These are phyloP conservation scores for Schizosaccharomyces lindneri DNA, from an alignment of 805 yeast species.

Conservation along the genomic window DNA sequence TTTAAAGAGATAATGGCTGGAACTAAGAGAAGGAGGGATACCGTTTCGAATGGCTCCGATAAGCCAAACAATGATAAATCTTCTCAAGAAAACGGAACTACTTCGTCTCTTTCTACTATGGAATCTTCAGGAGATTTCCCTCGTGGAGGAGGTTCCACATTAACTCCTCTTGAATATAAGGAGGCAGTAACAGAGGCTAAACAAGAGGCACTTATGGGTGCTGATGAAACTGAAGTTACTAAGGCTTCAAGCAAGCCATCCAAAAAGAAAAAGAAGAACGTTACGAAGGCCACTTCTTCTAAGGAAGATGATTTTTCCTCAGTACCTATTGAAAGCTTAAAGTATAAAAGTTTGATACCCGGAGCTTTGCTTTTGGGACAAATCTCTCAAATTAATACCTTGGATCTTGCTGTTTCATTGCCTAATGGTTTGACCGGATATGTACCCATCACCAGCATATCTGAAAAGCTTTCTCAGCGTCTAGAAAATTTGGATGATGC, in stretches of 20 bases:
- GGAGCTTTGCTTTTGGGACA: conserved; percentile 66
- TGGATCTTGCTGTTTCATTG: conserved; percentile 44
- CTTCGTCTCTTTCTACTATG: neutral
- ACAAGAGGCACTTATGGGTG: conserved; percentile 21
- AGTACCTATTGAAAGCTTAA: conserved; percentile 15
- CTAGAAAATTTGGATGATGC: conserved; percentile 28
- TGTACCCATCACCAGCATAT: conserved; percentile 48
- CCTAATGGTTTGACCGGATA: conserved; percentile 65
- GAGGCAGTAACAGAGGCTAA: conserved; percentile 85
- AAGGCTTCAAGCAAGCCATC: conserved; percentile 3
- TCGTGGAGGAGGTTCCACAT: conserved; percentile 64
- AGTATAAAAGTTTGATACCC: conserved; percentile 35
- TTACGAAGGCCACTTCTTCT: conserved; percentile 17
- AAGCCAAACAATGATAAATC: no score
- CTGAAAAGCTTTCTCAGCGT: conserved; percentile 31
- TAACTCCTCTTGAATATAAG: conserved; percentile 74
- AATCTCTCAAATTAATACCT: conserved; percentile 30
- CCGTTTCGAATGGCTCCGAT: neutral
- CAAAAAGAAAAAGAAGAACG: conserved; percentile 7
- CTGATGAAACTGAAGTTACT: conserved; percentile 16
- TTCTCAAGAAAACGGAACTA: neutral
- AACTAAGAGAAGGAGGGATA: neutral
- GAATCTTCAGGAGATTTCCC: conserved; percentile 29
- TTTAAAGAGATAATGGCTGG: neutral
- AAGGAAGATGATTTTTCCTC: neutral